Conservation (phyloP, 345 rosid species). For the Eucalyptus urophylla region DNA sequence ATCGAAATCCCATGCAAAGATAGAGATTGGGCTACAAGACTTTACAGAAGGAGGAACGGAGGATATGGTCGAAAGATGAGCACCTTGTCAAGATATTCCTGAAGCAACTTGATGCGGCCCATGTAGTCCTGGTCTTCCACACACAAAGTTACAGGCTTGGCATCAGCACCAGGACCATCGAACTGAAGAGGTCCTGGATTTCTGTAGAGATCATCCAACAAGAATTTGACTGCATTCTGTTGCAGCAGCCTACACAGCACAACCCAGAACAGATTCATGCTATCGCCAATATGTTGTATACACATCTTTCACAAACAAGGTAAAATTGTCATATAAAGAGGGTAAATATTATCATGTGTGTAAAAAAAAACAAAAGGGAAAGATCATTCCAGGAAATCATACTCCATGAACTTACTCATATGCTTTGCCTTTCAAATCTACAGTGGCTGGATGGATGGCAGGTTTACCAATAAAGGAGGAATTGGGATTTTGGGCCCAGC, state of each 20-base stretch:
- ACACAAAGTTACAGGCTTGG: constrained; percentile 68
- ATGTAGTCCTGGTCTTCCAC: constrained; percentile 99
- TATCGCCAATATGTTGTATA: not conserved
- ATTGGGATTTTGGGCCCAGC: constrained; percentile 78
- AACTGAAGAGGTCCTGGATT: constrained; percentile 97
- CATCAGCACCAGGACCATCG: constrained; percentile 98
- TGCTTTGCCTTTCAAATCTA: constrained; percentile 94
- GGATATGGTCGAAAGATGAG: not conserved
- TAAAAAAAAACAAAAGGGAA: not conserved
- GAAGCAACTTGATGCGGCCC: constrained; percentile 91
- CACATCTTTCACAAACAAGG: not conserved
- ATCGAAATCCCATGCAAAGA: not conserved
- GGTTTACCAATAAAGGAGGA: constrained; percentile 79
- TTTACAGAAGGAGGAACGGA: not conserved
- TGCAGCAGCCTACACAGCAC: constrained; percentile 55
- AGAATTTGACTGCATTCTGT: constrained; percentile 63
- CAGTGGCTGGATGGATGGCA: constrained; percentile 94
- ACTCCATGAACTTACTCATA: constrained; percentile 51
- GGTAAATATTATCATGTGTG: not conserved
- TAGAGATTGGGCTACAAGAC: not conserved
- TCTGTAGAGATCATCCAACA: constrained; percentile 88
- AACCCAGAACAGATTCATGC: not conserved
- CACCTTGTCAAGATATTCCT: constrained; percentile 88
- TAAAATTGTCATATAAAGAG: not conserved
- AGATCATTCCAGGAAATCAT: not conserved